A percentile compares a stretch with the other conserved stretches of the same genome.
Conservation (phyloP, 1,284 basidiomycete genomes). For the Gymnopus androsaceus region DNA sequence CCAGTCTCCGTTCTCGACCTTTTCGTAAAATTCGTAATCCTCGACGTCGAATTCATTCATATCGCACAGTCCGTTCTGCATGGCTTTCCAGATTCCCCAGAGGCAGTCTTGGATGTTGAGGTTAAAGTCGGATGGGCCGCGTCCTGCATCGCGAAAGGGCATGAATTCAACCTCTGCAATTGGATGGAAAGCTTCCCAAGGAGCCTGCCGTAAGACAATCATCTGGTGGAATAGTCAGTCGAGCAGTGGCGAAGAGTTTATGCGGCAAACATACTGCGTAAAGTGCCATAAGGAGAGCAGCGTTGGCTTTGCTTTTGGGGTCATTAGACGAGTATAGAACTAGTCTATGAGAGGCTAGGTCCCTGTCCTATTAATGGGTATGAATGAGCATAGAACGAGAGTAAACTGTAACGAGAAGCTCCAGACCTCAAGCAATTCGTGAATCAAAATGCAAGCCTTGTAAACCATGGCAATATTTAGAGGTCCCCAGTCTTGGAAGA, state of each 20-base stretch:
- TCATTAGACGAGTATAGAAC: slow-evolving; percentile 90
- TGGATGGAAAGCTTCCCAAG: slow-evolving; percentile 94
- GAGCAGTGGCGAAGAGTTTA: slow-evolving; percentile 17
- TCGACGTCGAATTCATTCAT: slow-evolving; percentile 89
- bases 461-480: slow-evolving; percentile 91
- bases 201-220: slow-evolving; percentile 89
- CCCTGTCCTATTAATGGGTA: slow-evolving; percentile 57
- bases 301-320: slow-evolving; percentile 89
- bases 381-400: not conserved
- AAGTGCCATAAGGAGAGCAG: slow-evolving; percentile 88
- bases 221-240: slow-evolving; percentile 56
- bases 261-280: slow-evolving; percentile 69
- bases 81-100: slow-evolving; percentile 95
- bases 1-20: slow-evolving; percentile 96
- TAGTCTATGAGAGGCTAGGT: slow-evolving; percentile 67
- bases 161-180: slow-evolving; percentile 90
- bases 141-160: slow-evolving; percentile 95
- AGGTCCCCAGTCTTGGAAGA: slow-evolving; percentile 95
- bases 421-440: slow-evolving; percentile 81
- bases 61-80: slow-evolving; percentile 86
- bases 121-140: slow-evolving; percentile 90
- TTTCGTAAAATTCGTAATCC: slow-evolving; percentile 93
- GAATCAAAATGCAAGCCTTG: slow-evolving; percentile 91
- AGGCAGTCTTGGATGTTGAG: slow-evolving; percentile 92
- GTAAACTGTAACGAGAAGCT: slow-evolving; percentile 13